phyloP scores from a whole-genome alignment of 2,329 filamentous ascomycete genomes.

The Stemphylium vesicarium region DNA sequence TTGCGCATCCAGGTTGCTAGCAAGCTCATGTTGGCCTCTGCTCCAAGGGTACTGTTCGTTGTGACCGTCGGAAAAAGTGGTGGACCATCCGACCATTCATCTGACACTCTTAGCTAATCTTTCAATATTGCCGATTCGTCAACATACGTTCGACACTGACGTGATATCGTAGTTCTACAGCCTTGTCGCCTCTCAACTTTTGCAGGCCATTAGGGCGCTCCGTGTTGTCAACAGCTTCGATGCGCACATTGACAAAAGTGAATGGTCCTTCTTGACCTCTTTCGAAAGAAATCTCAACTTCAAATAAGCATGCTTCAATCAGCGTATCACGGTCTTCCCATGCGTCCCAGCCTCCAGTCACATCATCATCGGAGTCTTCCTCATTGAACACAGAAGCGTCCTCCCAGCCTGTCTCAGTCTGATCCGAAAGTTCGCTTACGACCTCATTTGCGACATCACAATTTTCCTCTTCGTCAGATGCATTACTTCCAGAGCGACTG shows the following conservation, averaged over 20 bases:
- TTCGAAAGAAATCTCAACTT: constrained; percentile 7
- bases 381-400: constrained; percentile 11
- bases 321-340: constrained; percentile 16
- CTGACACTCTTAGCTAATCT: not conserved
- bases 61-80: not conserved
- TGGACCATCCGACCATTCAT: not conserved
- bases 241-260: constrained; percentile 6
- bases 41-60: not conserved
- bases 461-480: not conserved
- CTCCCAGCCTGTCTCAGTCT: not conserved
- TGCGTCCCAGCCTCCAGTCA: constrained; percentile 11
- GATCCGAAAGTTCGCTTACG: not conserved
- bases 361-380: constrained; percentile 5
- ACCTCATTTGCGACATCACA: not conserved
- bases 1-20: not conserved
- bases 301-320: not conserved
- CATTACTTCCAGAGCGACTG: not conserved
- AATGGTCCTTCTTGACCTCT: constrained; percentile 8
- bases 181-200: not conserved
- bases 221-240: constrained; percentile 1
- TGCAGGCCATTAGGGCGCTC: not conserved
- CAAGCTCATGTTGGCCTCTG: not conserved
- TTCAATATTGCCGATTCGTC: not conserved
- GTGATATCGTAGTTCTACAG: not conserved
- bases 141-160: not conserved